Conservation (phyloP, 306 rosid species). For the Gillenia trifoliata region DNA sequence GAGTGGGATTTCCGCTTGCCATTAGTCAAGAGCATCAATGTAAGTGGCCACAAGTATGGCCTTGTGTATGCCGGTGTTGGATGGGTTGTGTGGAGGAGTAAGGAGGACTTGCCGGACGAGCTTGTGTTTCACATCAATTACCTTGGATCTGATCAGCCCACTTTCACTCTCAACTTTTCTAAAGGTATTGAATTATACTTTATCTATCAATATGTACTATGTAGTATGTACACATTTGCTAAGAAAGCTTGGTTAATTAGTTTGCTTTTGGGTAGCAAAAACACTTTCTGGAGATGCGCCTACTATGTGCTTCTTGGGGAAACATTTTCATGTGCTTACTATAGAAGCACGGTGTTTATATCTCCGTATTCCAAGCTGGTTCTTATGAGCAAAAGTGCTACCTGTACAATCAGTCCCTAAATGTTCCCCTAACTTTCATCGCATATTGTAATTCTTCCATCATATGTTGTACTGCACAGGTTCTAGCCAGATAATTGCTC, state of each 20-base stretch:
- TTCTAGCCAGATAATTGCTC: slow-evolving; percentile 88
- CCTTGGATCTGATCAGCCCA: slow-evolving; percentile 92
- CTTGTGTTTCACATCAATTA: slow-evolving; percentile 85
- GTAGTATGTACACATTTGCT: background rate
- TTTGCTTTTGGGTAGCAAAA: background rate
- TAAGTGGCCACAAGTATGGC: slow-evolving; percentile 90
- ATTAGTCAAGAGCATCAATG: slow-evolving; percentile 78
- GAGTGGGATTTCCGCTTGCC: slow-evolving; percentile 87
- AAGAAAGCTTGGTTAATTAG: background rate
- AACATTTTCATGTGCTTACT: background rate
- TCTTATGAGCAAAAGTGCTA: background rate
- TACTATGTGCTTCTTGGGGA: background rate
- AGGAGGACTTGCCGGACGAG: slow-evolving; percentile 75
- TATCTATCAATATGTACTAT: background rate
- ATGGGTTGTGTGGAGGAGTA: slow-evolving; percentile 88
- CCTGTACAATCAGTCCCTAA: background rate
- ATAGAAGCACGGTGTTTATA: too few species aligned
- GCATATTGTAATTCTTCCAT: background rate
- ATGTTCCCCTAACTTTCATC: background rate
- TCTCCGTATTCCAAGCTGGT: too few species aligned
- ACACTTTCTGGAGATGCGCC: background rate
- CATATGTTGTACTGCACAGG: slow-evolving; percentile 33
- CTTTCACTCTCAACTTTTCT: slow-evolving; percentile 91
- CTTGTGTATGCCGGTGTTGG: slow-evolving; percentile 91
- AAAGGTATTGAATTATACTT: slow-evolving; percentile 43